Base-by-base conservation (phyloP, 495 filamentous ascomycete species). In the Astrothelium macrocarpum region DNA sequence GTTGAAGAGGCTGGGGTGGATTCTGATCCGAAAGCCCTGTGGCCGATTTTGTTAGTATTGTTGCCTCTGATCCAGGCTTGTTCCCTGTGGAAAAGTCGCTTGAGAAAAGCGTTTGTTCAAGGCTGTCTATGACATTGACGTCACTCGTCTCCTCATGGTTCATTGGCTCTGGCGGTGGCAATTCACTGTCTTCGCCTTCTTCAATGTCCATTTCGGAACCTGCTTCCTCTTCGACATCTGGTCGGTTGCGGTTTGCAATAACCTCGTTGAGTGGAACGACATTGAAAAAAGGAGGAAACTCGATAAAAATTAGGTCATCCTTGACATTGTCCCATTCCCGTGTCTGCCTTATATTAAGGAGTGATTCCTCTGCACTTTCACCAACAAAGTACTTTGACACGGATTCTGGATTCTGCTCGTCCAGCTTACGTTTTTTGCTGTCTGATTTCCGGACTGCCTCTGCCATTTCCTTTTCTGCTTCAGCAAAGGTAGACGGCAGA, bases 331-430 rank as follows among this genome's bases (percentile, higher is more conserved):
- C 23, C 74, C 75, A 76, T 5, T 65, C 65, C 16, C 70, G 67
- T 5, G 72, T 75, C 66, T 77, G 70, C 45, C 71, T 59, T 2
- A 77, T 64, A 56, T 73, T 71, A 20, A 73, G 60, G 58, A 70
- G 67, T 2, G 65, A 65, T 58, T 75, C 72, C 20, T 73, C 61
- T 1, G 64, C 59, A 32, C 72, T 73, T 14, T 64, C 64, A 0
- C 62, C 18, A n/a, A 68, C 73, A 61, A 74, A 75, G 62, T 75
- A 75, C 4, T 70, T 72, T 2, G 73, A 75, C 14, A 74, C 70
- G n/a, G 70, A 72, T 39, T 72, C 68, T 20, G 68, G 73, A 43
- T 75, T 73, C 9, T 56, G 62, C 5, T 56, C 49, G 16, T 56
- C 25, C 2, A 56, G 25, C 49, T 29, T 56, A 26, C 49, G 49